A percentile compares a stretch with the other conserved stretches of the same genome.
Evolutionary conservation across 306 rosid genomes (phyloP).

Genomic region (Pachyrhizus erosus): DNA sequence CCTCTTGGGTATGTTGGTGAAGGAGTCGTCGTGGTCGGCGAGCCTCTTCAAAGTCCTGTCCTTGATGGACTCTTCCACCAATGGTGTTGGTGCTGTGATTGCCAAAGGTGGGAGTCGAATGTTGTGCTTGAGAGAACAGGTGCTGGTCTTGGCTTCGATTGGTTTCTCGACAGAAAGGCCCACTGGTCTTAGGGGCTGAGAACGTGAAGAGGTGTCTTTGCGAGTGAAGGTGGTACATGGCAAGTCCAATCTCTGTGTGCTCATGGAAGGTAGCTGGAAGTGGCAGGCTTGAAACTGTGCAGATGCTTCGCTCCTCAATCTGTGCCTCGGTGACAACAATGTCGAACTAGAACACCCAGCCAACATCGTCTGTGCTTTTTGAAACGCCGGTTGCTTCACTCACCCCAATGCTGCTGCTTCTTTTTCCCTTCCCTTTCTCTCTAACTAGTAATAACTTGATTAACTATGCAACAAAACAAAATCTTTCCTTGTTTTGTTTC

Average conservation of each 20-base stretch:
- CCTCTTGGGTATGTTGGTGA: conserved; percentile 72
- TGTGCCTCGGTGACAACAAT: conserved; percentile 98
- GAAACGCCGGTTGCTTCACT: conserved; percentile 48
- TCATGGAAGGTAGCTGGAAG: conserved; percentile 91
- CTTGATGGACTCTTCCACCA: conserved; percentile 57
- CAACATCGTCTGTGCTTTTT: conserved; percentile 83
- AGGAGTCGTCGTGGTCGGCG: conserved; percentile 65
- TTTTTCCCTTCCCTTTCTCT: conserved; percentile 48
- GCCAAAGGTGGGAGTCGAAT: conserved; percentile 87
- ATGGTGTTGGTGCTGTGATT: conserved; percentile 29
- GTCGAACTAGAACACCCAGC: conserved; percentile 99
- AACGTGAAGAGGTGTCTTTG: conserved; percentile 65
- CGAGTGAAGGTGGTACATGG: conserved; percentile 75
- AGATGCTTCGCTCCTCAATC: conserved; percentile 91
- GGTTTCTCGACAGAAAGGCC: conserved; percentile 72
- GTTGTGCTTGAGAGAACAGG: conserved; percentile 78
- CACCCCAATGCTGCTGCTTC: conserved; percentile 54
- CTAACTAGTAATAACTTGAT: conserved; percentile 36
- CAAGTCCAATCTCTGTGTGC: conserved; percentile 92
- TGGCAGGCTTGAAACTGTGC: conserved; percentile 93
- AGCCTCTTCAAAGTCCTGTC: conserved; percentile 78
- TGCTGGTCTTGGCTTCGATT: conserved; percentile 54
- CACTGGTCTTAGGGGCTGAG: conserved; percentile 75
- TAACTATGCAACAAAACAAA: conserved; percentile 20
- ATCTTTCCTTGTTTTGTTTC: background rate